Conservation (phyloP, 2,329 filamentous ascomycete genomes). For the Fusarium albosuccineum region DNA sequence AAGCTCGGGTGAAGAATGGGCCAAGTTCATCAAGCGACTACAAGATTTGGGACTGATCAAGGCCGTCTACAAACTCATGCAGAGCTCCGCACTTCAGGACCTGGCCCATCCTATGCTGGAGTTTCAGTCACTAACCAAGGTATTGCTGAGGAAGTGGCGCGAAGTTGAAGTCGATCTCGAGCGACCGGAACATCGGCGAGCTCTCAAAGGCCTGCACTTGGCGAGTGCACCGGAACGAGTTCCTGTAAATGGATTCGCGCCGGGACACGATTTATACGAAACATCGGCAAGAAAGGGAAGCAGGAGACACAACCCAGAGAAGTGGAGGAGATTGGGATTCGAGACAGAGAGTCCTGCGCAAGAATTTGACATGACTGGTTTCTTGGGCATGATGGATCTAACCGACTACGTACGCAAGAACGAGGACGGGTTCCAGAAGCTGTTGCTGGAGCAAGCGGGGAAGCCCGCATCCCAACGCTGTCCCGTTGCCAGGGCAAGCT, state of each 20-base stretch:
- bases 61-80: constrained; percentile 93
- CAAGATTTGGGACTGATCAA: constrained; percentile 95
- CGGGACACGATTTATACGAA: constrained; percentile 54
- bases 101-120: constrained; percentile 90
- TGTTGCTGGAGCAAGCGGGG: constrained; percentile 88
- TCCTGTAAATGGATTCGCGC: constrained; percentile 54
- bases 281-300: constrained; percentile 67
- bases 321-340: constrained; percentile 94
- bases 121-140: constrained; percentile 92
- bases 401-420: constrained; percentile 93
- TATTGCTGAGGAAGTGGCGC: constrained; percentile 88
- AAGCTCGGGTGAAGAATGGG: constrained; percentile 79
- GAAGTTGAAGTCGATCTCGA: constrained; percentile 88
- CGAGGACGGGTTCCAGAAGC: constrained; percentile 92
- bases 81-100: constrained; percentile 91
- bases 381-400: constrained; percentile 96
- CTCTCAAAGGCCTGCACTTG: constrained; percentile 86
- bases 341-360: constrained; percentile 87
- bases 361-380: constrained; percentile 89
- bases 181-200: constrained; percentile 86
- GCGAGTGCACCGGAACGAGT: constrained; percentile 78
- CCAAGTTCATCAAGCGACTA: constrained; percentile 91
- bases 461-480: constrained; percentile 79
- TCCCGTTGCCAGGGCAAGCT: constrained; percentile 86
- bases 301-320: constrained; percentile 84